Evolutionary conservation across 257 asterid species (phyloP).

Genomic region (Nicotiana sylvestris): DNA sequence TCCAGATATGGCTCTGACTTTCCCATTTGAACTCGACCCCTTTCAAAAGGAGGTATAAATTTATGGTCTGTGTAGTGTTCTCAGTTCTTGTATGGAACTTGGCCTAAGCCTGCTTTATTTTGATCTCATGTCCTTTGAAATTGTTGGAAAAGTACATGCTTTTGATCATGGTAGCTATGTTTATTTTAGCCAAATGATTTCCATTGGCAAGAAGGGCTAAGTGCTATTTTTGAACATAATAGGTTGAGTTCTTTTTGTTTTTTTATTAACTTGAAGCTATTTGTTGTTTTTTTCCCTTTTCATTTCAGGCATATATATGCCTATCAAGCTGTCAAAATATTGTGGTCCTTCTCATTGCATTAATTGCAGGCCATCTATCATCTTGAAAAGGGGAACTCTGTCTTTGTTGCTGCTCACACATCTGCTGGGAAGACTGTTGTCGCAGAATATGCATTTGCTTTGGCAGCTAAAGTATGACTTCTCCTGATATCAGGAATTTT

Average conservation of each 20-base stretch:
- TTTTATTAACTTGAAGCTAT: not conserved
- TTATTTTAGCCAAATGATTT: not conserved
- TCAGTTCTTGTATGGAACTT: not conserved
- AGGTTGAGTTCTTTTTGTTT: not conserved
- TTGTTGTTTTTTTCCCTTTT: not conserved
- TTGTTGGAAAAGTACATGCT: not conserved
- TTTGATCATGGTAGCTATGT: not conserved
- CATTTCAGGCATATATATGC: conserved; percentile 9
- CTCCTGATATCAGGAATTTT: not conserved
- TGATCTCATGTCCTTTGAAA: not conserved
- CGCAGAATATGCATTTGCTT: conserved; percentile 98
- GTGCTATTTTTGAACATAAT: not conserved
- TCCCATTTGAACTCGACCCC: conserved; percentile 92
- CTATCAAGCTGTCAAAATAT: not conserved
- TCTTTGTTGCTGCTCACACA: conserved; percentile 98
- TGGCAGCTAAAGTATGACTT: conserved; percentile 78
- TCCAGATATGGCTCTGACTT: conserved; percentile 92
- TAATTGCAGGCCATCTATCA: conserved; percentile 78
- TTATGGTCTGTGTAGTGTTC: not conserved
- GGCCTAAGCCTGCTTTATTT: not conserved
- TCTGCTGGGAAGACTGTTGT: conserved; percentile 98
- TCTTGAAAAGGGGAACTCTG: conserved; percentile 96
- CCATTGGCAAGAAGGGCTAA: not conserved
- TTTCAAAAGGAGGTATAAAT: conserved; percentile 89
- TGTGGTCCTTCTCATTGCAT: conserved; percentile 14